Percentiles rank a stretch among this genome's conserved stretches.
phyloP scores from a whole-genome alignment of 2,329 filamentous ascomycete species.

The Paecilomyces sp. region DNA sequence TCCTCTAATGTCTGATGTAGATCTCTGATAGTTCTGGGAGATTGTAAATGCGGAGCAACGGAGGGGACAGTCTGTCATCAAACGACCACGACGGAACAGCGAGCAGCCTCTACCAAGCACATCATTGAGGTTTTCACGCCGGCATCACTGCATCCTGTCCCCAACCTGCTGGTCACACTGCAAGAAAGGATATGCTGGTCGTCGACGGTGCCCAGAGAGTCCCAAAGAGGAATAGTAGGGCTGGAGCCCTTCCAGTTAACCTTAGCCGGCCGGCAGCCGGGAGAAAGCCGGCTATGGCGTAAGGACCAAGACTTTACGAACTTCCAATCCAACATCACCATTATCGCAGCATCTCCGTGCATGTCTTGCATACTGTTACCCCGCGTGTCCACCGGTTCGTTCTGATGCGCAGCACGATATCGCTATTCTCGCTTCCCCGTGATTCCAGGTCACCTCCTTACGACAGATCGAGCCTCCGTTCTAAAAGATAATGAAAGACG shows the following conservation, averaged over 20 bases:
- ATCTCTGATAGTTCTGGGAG: neutral
- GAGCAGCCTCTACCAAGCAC: neutral
- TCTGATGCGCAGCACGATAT: constrained; percentile 20
- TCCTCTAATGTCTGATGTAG: neutral
- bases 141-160: neutral
- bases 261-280: constrained; percentile 14
- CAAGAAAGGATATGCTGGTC: neutral
- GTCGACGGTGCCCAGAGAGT: neutral
- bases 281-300: constrained; percentile 20
- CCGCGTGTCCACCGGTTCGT: constrained; percentile 3
- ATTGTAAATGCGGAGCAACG: neutral
- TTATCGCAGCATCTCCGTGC: neutral
- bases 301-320: constrained; percentile 9
- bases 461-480: constrained; percentile 12
- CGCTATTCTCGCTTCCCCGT: constrained; percentile 10
- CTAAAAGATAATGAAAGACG: constrained; percentile 35
- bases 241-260: constrained; percentile 20
- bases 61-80: neutral
- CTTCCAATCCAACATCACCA: neutral
- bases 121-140: neutral
- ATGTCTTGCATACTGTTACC: neutral
- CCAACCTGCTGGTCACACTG: neutral
- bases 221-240: constrained; percentile 26
- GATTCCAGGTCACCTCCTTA: constrained; percentile 13
- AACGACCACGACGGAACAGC: neutral